Evolutionary conservation across 2,329 filamentous ascomycete species (phyloP).

Genomic region (Sarocladium brachiariae): DNA sequence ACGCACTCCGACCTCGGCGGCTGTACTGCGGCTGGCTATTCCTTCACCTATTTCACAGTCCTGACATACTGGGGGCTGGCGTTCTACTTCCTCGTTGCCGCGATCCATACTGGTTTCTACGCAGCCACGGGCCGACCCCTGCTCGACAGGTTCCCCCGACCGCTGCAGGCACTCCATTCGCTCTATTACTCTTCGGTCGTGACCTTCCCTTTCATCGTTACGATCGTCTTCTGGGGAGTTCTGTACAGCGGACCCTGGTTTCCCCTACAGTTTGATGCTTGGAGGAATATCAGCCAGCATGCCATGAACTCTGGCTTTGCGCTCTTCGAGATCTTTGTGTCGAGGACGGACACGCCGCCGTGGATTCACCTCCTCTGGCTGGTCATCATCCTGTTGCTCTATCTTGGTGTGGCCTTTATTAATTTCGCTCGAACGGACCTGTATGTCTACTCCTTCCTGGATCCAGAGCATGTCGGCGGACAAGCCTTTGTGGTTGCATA

Average conservation of each 20-base stretch:
- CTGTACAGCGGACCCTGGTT: slow-evolving; percentile 50
- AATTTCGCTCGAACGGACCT: slow-evolving; percentile 63
- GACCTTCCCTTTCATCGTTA: slow-evolving; percentile 62
- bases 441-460: slow-evolving; percentile 75
- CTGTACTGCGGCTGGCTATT: slow-evolving; percentile 39
- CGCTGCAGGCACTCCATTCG: slow-evolving; percentile 57
- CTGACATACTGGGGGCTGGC: slow-evolving; percentile 76
- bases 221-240: slow-evolving; percentile 62
- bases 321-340: slow-evolving; percentile 65
- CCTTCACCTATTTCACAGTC: slow-evolving; percentile 78
- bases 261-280: slow-evolving; percentile 42
- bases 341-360: slow-evolving; percentile 53
- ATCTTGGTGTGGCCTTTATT: slow-evolving; percentile 68
- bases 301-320: slow-evolving; percentile 67
- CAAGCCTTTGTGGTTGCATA: slow-evolving; percentile 53
- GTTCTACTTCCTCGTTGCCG: slow-evolving; percentile 67
- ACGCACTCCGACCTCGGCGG: slow-evolving; percentile 37
- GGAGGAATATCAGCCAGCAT: slow-evolving; percentile 67
- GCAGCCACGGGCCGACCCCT: slow-evolving; percentile 45
- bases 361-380: slow-evolving; percentile 62
- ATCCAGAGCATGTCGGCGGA: slow-evolving; percentile 48
- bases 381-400: slow-evolving; percentile 62
- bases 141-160: slow-evolving; percentile 52
- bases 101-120: slow-evolving; percentile 65
- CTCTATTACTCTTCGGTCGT: slow-evolving; percentile 57